Base-by-base conservation (phyloP, 345 rosid species). In the Salix brachista region DNA sequence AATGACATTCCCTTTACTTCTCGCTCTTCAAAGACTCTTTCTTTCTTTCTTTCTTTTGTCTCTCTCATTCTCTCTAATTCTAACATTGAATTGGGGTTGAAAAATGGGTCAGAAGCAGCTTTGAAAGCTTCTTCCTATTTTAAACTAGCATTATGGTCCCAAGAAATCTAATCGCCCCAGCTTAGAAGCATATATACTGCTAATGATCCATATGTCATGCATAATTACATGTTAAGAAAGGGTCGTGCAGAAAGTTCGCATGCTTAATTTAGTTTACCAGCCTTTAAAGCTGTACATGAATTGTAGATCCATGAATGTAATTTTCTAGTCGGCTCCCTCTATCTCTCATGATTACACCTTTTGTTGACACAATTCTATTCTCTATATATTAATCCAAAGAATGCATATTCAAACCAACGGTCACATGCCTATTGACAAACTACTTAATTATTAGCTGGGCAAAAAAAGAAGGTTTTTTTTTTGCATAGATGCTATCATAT, bases 1-100 rank as follows among this genome's bases (percentile, higher is more conserved):
- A 85, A 80, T 77, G 92, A 89, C 90, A 71, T 70, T 8, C 80
- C 81, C 72, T 46, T 77, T 46, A n/a, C 23, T 37, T 34, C 66
- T 42, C 68, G 46, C 52, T 62, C 52, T 13, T 48, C 9, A 14
- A 30, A 26, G 37, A 54, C 23, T 6, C 73, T 44, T 74, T 54
- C 68, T 30, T 5, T 41, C n/a, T 4, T 25, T 28, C 18, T 8
- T 71, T 54, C 68, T 30, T 5, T 41, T 32, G 8, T 36, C 60
- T 50, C 36, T 41, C 52, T 74, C 54, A 54, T 79, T 71, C 74
- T 37, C 58, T 56, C n/a, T 41, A 5, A 1, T 26, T 0, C 26
- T n/a, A 58, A 67, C 77, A 80, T 77, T 82, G 78, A 83, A 77
- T 79, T 71, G 72, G 69, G 83, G 70, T 80, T 80, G 80, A 76